Conservation (phyloP, 2,329 filamentous ascomycete species). For the Fusarium phyllophilum region DNA sequence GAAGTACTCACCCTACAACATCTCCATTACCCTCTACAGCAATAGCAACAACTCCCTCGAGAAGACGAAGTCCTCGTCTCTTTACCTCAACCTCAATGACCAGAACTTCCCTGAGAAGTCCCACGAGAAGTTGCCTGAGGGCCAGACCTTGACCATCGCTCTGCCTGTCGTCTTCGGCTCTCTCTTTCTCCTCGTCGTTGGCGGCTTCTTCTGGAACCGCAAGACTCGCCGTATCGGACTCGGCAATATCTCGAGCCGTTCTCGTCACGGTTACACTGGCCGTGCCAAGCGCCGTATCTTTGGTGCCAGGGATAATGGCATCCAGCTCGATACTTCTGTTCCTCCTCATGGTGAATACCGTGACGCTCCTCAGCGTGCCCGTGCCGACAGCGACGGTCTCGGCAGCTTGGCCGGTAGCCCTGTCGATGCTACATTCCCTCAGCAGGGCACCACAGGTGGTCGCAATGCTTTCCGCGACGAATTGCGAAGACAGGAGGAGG, state of each 20-base stretch:
- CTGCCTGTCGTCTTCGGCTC: constrained; percentile 62
- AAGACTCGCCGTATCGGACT: constrained; percentile 61
- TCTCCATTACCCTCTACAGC: constrained; percentile 59
- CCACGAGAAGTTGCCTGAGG: constrained; percentile 47
- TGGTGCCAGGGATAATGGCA: constrained; percentile 51
- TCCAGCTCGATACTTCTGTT: constrained; percentile 57
- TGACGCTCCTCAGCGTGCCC: constrained; percentile 46
- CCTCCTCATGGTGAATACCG: constrained; percentile 47
- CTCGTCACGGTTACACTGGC: constrained; percentile 56
- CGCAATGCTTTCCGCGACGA: constrained; percentile 62
- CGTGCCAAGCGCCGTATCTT: constrained; percentile 52
- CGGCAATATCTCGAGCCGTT: constrained; percentile 62
- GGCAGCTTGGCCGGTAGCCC: constrained; percentile 62
- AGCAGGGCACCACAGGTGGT: constrained; percentile 48
- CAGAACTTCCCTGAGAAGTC: constrained; percentile 51
- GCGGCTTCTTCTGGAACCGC: constrained; percentile 67
- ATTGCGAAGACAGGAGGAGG: constrained; percentile 57
- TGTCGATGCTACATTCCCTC: constrained; percentile 54
- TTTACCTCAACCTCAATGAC: constrained; percentile 51
- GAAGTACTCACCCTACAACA: constrained; percentile 53
- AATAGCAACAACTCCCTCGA: constrained; percentile 48
- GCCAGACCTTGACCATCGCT: constrained; percentile 61
- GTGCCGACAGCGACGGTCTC: constrained; percentile 59
- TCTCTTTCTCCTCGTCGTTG: constrained; percentile 59
- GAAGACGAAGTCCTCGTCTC: constrained; percentile 54